phyloP scores from a whole-genome alignment of 441 rosid genomes.

The Viola pubescens region DNA sequence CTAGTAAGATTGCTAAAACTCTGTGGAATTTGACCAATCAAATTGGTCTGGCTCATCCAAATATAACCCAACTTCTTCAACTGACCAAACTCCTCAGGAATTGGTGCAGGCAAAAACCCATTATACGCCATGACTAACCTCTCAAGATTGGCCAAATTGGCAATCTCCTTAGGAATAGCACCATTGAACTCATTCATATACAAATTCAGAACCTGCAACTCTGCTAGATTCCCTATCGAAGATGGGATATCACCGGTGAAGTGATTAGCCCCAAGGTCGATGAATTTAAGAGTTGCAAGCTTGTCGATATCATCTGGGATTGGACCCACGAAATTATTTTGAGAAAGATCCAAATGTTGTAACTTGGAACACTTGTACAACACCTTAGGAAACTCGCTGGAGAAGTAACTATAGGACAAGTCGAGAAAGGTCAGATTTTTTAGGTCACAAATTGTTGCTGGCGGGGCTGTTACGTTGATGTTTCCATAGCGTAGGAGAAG shows the following conservation, averaged over 20 bases:
- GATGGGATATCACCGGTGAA: conserved; percentile 65
- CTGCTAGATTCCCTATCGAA: conserved; percentile 34
- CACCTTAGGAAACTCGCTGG: conserved; percentile 49
- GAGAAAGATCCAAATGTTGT: conserved; percentile 44
- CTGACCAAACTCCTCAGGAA: conserved; percentile 53
- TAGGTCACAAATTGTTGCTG: conserved; percentile 54
- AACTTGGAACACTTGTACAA: conserved; percentile 64
- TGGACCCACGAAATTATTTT: conserved; percentile 61
- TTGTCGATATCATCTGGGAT: conserved; percentile 52
- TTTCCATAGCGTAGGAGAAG: conserved; percentile 22
- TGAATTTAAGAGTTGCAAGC: conserved; percentile 34
- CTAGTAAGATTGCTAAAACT: conserved; percentile 34
- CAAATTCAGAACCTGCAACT: conserved; percentile 33
- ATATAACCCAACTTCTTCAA: conserved; percentile 40
- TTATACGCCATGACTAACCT: conserved; percentile 37
- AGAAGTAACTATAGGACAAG: conserved; percentile 39
- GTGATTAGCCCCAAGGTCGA: conserved; percentile 45
- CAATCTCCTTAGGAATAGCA: conserved; percentile 71
- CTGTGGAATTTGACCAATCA: conserved; percentile 64
- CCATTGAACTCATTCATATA: conserved; percentile 49
- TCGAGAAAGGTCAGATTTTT: conserved; percentile 36
- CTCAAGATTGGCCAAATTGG: conserved; percentile 53
- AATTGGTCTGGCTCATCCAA: conserved; percentile 41
- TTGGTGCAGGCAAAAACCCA: conserved; percentile 38
- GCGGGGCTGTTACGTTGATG: conserved; percentile 39